Conservation (phyloP, 768 basidiomycete species). For the Kwoniella dendrophila region DNA sequence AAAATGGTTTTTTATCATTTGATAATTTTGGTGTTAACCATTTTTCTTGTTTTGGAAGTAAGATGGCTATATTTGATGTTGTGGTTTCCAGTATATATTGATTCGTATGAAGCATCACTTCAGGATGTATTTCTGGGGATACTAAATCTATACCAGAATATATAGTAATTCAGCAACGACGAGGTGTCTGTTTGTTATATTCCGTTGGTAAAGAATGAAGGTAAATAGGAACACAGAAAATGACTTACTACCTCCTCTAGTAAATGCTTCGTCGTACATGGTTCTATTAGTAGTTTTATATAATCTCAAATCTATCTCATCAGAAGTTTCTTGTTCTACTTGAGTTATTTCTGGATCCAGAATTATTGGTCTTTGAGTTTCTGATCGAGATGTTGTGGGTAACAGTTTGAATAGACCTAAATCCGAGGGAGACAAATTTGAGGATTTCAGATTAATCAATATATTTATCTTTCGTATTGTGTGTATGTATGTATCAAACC, state of each 20-base stretch:
- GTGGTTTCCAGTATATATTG: constrained; percentile 37
- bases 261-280: constrained; percentile 36
- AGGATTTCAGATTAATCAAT: background rate
- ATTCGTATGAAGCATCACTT: constrained; percentile 41
- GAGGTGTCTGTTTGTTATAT: background rate
- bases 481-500: background rate
- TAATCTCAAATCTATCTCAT: constrained; percentile 25
- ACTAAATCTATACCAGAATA: background rate
- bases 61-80: constrained; percentile 49
- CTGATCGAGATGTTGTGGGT: background rate
- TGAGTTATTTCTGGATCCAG: constrained; percentile 26
- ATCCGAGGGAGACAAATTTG: background rate
- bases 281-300: constrained; percentile 40
- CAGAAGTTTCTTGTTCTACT: background rate
- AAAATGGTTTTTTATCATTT: constrained; percentile 17
- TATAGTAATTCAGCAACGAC: background rate
- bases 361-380: constrained; percentile 18
- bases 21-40: constrained; percentile 43
- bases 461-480: background rate
- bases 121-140: constrained; percentile 20
- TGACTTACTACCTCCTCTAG: constrained; percentile 25
- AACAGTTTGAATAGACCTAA: constrained; percentile 26
- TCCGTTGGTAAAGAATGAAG: background rate
- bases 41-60: constrained; percentile 9
- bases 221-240: background rate